Conservation (phyloP, 2,329 filamentous ascomycete species). For the Apiospora arundinis region DNA sequence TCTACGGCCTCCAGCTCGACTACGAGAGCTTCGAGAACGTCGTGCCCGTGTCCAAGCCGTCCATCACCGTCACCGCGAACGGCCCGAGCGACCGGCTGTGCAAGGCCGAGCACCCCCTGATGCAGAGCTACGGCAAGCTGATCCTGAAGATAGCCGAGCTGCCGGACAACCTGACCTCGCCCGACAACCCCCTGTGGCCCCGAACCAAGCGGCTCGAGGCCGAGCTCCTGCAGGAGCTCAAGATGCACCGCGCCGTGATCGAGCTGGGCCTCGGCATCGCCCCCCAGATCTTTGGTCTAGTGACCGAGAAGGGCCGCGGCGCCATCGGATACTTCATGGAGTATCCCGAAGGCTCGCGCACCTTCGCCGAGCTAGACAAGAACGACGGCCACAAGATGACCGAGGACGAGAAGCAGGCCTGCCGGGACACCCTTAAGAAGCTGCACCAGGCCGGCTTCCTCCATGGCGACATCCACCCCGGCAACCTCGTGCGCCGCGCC, state of each 20-base stretch:
- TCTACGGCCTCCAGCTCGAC: neutral
- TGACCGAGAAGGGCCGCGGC: neutral
- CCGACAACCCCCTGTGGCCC: neutral
- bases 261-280: neutral
- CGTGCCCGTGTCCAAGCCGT: neutral
- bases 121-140: neutral
- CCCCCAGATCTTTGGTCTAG: neutral
- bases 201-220: neutral
- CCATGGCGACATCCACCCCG: neutral
- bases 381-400: neutral
- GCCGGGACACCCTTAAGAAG: neutral
- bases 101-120: neutral
- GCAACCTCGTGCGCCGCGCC: neutral
- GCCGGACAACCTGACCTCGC: neutral
- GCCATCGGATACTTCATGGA: neutral
- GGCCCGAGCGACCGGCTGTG: neutral
- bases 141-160: conserved; percentile 1
- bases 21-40: neutral
- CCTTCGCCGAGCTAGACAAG: neutral
- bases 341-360: neutral
- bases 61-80: no score
- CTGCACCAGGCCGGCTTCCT: neutral
- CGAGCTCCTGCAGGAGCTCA: neutral
- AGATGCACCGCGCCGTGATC: neutral
- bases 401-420: neutral